Base-by-base conservation (phyloP, 805 yeast genomes). In the Clavispora fructus region DNA sequence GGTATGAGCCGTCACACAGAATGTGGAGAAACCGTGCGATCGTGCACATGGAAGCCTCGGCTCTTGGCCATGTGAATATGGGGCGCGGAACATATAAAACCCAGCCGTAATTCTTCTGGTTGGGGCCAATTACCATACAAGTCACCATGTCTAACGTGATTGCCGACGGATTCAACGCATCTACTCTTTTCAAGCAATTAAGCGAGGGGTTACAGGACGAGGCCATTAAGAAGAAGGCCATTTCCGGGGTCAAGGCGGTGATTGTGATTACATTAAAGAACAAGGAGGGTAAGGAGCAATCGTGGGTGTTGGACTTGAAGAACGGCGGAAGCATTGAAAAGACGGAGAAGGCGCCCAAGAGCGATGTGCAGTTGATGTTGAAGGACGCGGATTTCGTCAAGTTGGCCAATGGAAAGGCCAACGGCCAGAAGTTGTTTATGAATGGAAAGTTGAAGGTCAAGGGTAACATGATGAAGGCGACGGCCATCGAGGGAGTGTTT, bases 391-490 rank as follows among this genome's bases (percentile, higher is more conserved):
- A 85, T 64, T 81, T 88, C 57, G 82, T 76, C 56, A 80, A 77
- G 63, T 77, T 88, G 55, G 85, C 85, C 44, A 69, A 73, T 50
- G 95, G 95, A 51, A 85, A 87, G 74, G 82, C 89, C 53, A 84
- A 83, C 65, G 88, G 95, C 40, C 95, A 88, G 68, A 83, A 82
- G 70, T 77, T 88, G 60, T 88, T 87, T 67, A 79, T 88, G 85
- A 71, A 78, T 57, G 96, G 96, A 37, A 85, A 84, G 67, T 78
- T 88, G 66, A 87, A 87, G 76, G 83, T 88, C 53, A 86, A 83
- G 74, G 96, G 96, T 54, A 87, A 89, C 71, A 84, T 88, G 71
- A 85, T 85, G 91, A 88, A 88, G 75, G 95, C 95, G 45, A 79
- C 91, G 39, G 79, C 80, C 49, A 79, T 86, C 49, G 92, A 85